Base-by-base conservation (phyloP, 176 grass and related monocot species). In the Pontederia crassipes region DNA sequence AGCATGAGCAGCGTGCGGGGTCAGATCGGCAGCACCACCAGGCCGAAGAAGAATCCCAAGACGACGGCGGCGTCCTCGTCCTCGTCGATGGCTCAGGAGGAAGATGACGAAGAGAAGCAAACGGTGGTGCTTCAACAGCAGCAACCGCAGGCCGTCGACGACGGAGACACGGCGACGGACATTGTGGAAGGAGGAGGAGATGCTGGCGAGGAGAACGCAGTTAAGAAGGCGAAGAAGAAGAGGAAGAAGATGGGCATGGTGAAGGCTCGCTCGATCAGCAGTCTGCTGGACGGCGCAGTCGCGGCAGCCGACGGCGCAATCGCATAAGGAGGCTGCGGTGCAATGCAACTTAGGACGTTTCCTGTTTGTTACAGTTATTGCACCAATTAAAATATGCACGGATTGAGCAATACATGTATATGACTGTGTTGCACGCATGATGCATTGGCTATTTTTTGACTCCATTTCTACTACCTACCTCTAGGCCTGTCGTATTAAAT, bases 11-110 rank as follows among this genome's bases (percentile, higher is more conserved):
- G 60, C 18, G n/a, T 52, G 11, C 32, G 83, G 11, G 75, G 76
- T 18, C 80, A 82, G 57, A 69, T 86, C 8, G 86, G 90, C 35
- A 61, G 71, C 66, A 84, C 72, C 0, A 86, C 58, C 70, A 57
- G 9, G 12, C 61, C 64, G 28, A 80, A 27, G 17, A 26, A 10
- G n/a, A 9, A 20, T 12, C 10, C n/a, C 8, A 53, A 10, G 3
- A 10, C 3, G 1, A 10, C 52, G 2, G 20, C 20, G 1, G 20
- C 20, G 20, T 24, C 1, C 20, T 24, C 20, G 20, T 24, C 20
- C 20, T 46, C 65, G 10, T 4, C 51, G 15, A 49, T 13, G 5
- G 16, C 16, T 10, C 12, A 55, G 46, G 16, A 10, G 17, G 11
- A 48, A 63, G 11, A 40, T 4, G n/a, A 6, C 15, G 7, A 17